phyloP scores from a whole-genome alignment of 2,329 filamentous ascomycete genomes.

The Exophiala sp. region DNA sequence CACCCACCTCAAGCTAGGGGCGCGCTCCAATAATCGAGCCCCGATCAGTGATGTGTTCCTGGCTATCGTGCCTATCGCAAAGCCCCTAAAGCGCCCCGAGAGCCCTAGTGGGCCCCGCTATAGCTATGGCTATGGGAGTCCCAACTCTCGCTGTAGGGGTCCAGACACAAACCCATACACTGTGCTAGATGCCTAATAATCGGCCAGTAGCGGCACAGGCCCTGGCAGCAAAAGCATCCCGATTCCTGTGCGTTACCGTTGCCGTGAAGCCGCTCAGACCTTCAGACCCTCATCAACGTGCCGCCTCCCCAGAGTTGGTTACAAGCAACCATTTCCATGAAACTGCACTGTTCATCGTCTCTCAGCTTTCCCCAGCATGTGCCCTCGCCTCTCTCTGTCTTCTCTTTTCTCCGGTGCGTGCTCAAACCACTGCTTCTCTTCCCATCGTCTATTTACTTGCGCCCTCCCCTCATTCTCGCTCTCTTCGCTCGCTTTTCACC shows the following conservation, averaged over 20 bases:
- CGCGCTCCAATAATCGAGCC: conserved; percentile 8
- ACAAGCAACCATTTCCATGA: background rate
- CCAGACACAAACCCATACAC: no score
- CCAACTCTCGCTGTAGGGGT: no score
- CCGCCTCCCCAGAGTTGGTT: conserved; percentile 12
- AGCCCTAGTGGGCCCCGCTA: background rate
- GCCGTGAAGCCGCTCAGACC: conserved; percentile 13
- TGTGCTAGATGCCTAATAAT: no score
- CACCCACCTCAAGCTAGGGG: background rate
- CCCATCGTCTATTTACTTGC: conserved; percentile 3
- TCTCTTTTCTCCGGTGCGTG: conserved; percentile 7
- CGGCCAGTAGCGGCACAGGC: no score
- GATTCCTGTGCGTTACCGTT: conserved; percentile 16
- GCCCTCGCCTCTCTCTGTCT: conserved; percentile 17
- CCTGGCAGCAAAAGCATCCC: conserved; percentile 17
- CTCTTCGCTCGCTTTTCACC: conserved; percentile 14
- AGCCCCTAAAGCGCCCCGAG: background rate
- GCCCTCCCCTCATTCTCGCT: conserved; percentile 9
- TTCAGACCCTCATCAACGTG: conserved; percentile 9
- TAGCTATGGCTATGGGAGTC: no score
- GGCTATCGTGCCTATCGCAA: conserved; percentile 11
- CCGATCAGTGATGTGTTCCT: conserved; percentile 17
- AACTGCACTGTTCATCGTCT: background rate
- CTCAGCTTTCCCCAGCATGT: conserved; percentile 6
- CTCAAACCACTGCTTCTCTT: conserved; percentile 22